Evolutionary conservation across 2,329 filamentous ascomycete genomes (phyloP).

Genomic region (Penicillium sp.): DNA sequence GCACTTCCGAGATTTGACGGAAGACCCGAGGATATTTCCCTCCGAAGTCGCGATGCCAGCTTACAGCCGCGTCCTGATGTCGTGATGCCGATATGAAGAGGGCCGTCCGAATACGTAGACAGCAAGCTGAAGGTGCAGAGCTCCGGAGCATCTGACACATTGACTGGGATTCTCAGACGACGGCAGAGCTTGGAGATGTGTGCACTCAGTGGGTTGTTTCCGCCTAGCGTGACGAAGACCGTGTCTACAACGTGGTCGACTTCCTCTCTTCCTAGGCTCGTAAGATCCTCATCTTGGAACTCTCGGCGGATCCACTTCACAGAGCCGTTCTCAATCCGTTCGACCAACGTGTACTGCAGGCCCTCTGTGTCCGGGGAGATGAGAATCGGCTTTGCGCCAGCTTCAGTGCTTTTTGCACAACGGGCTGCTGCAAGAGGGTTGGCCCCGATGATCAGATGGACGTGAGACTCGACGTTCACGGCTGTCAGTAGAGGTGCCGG

Average conservation of each 20-base stretch:
- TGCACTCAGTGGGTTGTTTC: slow-evolving; percentile 44
- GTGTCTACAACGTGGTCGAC: slow-evolving; percentile 73
- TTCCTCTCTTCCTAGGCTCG: slow-evolving; percentile 67
- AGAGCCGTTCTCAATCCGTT: slow-evolving; percentile 37
- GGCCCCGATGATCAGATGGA: slow-evolving; percentile 78
- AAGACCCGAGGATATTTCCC: slow-evolving; percentile 74
- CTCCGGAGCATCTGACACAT: slow-evolving; percentile 76
- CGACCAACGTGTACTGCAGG: slow-evolving; percentile 49
- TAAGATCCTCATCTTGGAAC: slow-evolving; percentile 65
- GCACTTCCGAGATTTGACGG: slow-evolving; percentile 69
- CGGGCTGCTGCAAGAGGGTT: slow-evolving; percentile 80
- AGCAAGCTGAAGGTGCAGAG: slow-evolving; percentile 85
- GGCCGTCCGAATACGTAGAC: slow-evolving; percentile 79
- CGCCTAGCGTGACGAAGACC: slow-evolving; percentile 70
- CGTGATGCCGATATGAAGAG: slow-evolving; percentile 87
- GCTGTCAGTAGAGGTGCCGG: no score
- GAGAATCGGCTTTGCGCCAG: slow-evolving; percentile 71
- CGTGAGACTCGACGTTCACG: slow-evolving; percentile 34
- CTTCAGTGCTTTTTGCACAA: slow-evolving; percentile 68
- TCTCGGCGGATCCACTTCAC: slow-evolving; percentile 37
- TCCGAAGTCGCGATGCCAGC: slow-evolving; percentile 74
- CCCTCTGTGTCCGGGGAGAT: slow-evolving; percentile 60
- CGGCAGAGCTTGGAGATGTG: slow-evolving; percentile 68
- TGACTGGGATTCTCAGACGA: slow-evolving; percentile 76
- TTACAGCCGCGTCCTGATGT: slow-evolving; percentile 94